phyloP scores from a whole-genome alignment of 1,284 basidiomycete genomes.

The Sutorius eximius region DNA sequence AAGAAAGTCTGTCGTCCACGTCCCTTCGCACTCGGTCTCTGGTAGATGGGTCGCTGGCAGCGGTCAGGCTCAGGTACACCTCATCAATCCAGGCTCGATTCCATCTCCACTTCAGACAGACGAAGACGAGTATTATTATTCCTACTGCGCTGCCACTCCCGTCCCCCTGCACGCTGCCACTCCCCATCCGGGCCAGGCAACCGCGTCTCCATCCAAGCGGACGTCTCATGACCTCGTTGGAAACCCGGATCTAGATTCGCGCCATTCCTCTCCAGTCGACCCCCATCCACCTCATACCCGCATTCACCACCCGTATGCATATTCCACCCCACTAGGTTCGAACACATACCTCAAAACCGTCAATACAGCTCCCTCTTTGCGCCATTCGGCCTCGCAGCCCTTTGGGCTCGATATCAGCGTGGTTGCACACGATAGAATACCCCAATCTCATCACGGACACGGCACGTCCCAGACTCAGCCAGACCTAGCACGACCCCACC shows the following conservation, averaged over 20 bases:
- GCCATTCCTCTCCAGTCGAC: constrained; percentile 19
- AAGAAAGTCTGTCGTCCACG: constrained; percentile 13
- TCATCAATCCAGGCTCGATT: constrained; percentile 13
- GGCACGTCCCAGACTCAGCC: constrained; percentile 1
- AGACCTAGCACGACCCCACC: constrained; percentile 12
- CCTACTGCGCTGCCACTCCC: constrained; percentile 41
- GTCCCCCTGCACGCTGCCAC: not conserved
- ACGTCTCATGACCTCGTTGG: constrained; percentile 8
- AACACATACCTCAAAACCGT: constrained; percentile 12
- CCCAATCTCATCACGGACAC: constrained; percentile 2
- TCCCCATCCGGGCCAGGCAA: constrained; percentile 5
- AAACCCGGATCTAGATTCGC: constrained; percentile 19
- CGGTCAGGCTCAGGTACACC: constrained; percentile 12
- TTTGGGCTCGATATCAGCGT: constrained; percentile 1
- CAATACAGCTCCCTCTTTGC: constrained; percentile 13
- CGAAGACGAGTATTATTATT: constrained; percentile 44
- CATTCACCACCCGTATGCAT: constrained; percentile 58
- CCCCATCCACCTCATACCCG: constrained; percentile 22
- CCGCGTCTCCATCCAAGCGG: constrained; percentile 4
- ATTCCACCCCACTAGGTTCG: constrained; percentile 34
- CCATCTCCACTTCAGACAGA: constrained; percentile 32
- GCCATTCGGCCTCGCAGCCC: constrained; percentile 22
- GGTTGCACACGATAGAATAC: not conserved
- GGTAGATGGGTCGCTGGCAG: constrained; percentile 20
- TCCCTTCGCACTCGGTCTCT: constrained; percentile 11